phyloP scores from a whole-genome alignment of 2,329 filamentous ascomycete genomes.

The Xylariaceae sp. region DNA sequence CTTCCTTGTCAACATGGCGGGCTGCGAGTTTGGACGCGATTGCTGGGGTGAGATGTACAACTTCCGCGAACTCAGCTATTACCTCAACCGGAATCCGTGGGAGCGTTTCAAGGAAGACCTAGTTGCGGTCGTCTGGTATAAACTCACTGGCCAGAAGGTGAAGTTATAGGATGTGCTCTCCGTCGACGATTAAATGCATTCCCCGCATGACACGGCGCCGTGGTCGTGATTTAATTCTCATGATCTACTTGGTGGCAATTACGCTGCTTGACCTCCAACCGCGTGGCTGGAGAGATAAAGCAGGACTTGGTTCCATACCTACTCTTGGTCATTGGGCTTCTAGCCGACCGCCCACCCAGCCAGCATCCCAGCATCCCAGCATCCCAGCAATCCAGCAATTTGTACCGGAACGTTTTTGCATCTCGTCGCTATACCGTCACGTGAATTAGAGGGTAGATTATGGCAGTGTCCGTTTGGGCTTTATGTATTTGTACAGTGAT shows the following conservation, averaged over 20 bases:
- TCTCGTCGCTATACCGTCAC: neutral
- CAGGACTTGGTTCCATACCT: neutral
- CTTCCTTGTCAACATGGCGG: slow-evolving; percentile 97
- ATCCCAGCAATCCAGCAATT: neutral
- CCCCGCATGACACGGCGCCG: neutral
- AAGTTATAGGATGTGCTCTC: slow-evolving; percentile 42
- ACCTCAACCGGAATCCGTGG: slow-evolving; percentile 79
- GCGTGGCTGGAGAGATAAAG: neutral
- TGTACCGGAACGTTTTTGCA: neutral
- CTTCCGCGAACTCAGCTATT: slow-evolving; percentile 87
- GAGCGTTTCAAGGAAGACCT: slow-evolving; percentile 69
- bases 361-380: no score
- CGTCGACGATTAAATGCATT: neutral
- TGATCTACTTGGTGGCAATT: no score
- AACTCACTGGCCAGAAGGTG: slow-evolving; percentile 58
- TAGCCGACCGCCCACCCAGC: neutral
- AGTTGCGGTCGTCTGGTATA: slow-evolving; percentile 57
- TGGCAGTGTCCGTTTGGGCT: slow-evolving; percentile 10
- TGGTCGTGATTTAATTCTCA: neutral
- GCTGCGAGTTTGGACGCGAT: slow-evolving; percentile 93
- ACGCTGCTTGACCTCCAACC: neutral
- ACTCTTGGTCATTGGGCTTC: neutral
- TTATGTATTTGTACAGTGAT: slow-evolving; percentile 24
- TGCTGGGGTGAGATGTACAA: slow-evolving; percentile 98
- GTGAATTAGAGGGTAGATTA: neutral